Base-by-base conservation (phyloP, 1,139 yeast species). In the Sugiyamaella neomexicana region DNA sequence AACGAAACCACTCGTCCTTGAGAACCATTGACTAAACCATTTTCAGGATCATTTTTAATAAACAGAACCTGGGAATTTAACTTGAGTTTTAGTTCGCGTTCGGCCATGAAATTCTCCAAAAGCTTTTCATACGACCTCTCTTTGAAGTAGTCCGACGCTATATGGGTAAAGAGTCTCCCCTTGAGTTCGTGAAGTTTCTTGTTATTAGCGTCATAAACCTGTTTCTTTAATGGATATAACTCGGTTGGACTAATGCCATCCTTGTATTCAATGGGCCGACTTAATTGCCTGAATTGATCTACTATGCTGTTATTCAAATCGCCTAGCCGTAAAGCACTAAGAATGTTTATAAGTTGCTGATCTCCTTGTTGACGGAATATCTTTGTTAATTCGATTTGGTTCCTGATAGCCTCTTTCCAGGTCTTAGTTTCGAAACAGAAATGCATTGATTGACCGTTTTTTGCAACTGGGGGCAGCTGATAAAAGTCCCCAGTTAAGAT, bases 311-410 rank as follows among this genome's bases (percentile, higher is more conserved):
- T 69, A n/a, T 78, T 74, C 42, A 88, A 68, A 8, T 77, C 70
- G 5, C 96, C 96, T 57, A 78, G 71, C 66, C 97, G 78, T 62
- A 90, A 75, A 1, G 85, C 80, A 65, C 89, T 89, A 60, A 90
- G 76, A 81, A 90, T 85, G 48, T 81, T 80, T 50, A 89, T 82
- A 58, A 90, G 77, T 53, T 79, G 81, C 41, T 72, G 77, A 65
- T 91, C 97, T 15, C 95, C 95, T 65, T 84, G 83, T 68, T 93
- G 99, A 60, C 99, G 81, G 69, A 89, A 95, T n/a, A 93, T 93
- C 60, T 85, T 86, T 55, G 80, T 78, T 53, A 93, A 72, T 46
- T 89, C 80, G 52, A 93, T 81, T 1, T 83, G 76, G 32, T 74
- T 73, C 49, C 75, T 74, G 17, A 40, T 51, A 2, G 54, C 46